Percentiles rank a stretch among this genome's conserved stretches.
Evolutionary conservation across 2,329 filamentous ascomycete genomes (phyloP).

Genomic region (Monosporascus sp.): DNA sequence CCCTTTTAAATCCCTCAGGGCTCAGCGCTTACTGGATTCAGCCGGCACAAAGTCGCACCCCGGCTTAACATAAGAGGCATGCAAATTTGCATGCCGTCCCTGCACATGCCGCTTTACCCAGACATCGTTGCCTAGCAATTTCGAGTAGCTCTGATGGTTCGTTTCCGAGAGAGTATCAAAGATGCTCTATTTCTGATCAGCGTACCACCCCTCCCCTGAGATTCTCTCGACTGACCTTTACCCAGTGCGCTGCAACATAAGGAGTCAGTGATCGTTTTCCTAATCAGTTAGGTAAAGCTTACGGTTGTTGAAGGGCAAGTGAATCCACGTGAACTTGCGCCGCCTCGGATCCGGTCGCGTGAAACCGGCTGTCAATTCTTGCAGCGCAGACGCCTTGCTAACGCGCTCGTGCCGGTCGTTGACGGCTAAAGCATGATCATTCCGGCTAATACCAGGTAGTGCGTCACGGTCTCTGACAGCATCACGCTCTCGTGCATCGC

Average conservation of each 20-base stretch:
- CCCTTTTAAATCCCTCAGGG: slow-evolving; percentile 2
- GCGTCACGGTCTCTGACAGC: background rate
- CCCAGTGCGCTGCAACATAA: slow-evolving; percentile 38
- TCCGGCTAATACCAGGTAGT: slow-evolving; percentile 1
- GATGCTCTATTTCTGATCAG: slow-evolving; percentile 20
- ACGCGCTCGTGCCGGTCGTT: slow-evolving; percentile 4
- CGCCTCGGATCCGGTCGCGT: slow-evolving; percentile 31
- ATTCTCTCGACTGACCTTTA: slow-evolving; percentile 37
- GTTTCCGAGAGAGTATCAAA: slow-evolving; percentile 41
- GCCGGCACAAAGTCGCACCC: slow-evolving; percentile 41
- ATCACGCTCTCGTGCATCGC: background rate
- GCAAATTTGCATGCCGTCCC: slow-evolving; percentile 43
- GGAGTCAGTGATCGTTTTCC: too few species aligned
- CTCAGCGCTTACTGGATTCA: slow-evolving; percentile 23
- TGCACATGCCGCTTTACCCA: slow-evolving; percentile 45
- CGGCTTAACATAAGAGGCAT: slow-evolving; percentile 45
- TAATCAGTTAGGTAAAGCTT: too few species aligned
- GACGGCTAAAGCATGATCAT: background rate
- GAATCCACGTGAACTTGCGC: slow-evolving; percentile 54
- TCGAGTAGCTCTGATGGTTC: slow-evolving; percentile 34
- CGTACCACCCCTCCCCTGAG: slow-evolving; percentile 17
- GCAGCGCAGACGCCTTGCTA: slow-evolving; percentile 15
- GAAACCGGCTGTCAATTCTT: slow-evolving; percentile 33
- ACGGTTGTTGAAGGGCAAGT: slow-evolving; percentile 50
- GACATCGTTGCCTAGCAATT: slow-evolving; percentile 41